Percentiles rank a stretch among this genome's conserved stretches.
Conservation (phyloP, 139 green algal species). For the Trebouxia sp. region DNA sequence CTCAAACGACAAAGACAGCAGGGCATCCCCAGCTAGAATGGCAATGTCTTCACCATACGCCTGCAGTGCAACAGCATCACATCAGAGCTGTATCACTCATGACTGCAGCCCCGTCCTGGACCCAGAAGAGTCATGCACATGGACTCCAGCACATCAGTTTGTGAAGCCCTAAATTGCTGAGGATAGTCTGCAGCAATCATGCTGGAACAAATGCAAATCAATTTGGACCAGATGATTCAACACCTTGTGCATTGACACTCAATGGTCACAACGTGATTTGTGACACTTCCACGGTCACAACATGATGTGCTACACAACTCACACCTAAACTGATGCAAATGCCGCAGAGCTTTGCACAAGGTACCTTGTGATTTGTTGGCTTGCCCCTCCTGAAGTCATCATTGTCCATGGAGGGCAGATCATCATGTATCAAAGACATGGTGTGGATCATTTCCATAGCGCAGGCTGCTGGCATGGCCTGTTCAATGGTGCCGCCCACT, state of each 20-base stretch:
- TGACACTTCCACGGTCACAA: neutral
- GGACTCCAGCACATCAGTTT: neutral
- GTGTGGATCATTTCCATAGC: constrained; percentile 99
- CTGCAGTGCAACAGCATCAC: neutral
- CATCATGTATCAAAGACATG: constrained; percentile 74
- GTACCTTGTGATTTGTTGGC: constrained; percentile 95
- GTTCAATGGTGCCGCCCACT: constrained; percentile 78
- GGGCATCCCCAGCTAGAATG: constrained; percentile 95
- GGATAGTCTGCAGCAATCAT: neutral
- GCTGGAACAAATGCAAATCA: neutral
- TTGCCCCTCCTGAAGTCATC: constrained; percentile 95
- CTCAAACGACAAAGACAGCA: constrained; percentile 95
- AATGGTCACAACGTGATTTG: neutral
- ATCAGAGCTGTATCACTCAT: neutral
- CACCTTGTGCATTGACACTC: neutral
- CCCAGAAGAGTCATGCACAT: neutral
- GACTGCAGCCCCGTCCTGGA: neutral
- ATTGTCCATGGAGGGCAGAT: constrained; percentile 98
- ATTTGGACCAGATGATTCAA: neutral
- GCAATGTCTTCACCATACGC: constrained; percentile 96
- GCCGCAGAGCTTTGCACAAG: too few species aligned
- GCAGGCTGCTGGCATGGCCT: constrained; percentile 91
- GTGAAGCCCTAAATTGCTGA: neutral
- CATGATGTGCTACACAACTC: too few species aligned
- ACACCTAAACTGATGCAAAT: too few species aligned